A percentile compares a stretch with the other conserved stretches of the same genome.
phyloP scores from a whole-genome alignment of 306 rosid species.

The Glycyrrhiza uralensis region DNA sequence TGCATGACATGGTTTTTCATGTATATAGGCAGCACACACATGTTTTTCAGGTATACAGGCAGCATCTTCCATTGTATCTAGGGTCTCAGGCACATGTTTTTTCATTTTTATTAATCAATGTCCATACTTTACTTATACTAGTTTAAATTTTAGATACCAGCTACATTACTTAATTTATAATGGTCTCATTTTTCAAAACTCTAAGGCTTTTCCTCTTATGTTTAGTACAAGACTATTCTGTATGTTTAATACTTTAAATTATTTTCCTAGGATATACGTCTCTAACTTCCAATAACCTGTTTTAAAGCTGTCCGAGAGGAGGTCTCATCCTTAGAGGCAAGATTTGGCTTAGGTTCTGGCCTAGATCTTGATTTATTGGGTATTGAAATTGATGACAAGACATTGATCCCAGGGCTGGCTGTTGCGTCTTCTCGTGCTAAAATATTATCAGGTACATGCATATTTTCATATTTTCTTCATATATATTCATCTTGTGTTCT shows the following conservation, averaged over 20 bases:
- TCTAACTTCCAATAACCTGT: constrained; percentile 24
- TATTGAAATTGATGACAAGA: constrained; percentile 76
- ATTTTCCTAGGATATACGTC: neutral
- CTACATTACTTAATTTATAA: neutral
- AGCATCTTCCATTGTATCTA: constrained; percentile 6
- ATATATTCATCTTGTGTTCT: neutral
- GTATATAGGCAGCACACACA: neutral
- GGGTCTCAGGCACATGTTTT: neutral
- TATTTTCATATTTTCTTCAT: constrained; percentile 6
- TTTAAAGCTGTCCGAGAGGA: constrained; percentile 81
- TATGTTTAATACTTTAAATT: neutral
- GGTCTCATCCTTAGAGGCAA: constrained; percentile 49
- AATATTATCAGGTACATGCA: constrained; percentile 67
- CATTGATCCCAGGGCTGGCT: constrained; percentile 86
- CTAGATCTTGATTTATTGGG: constrained; percentile 91
- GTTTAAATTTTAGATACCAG: neutral
- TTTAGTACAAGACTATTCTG: neutral
- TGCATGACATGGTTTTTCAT: neutral
- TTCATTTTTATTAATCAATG: neutral
- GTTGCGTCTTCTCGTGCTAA: constrained; percentile 82
- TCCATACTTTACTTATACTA: neutral
- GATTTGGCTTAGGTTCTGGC: constrained; percentile 64
- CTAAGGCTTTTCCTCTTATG: neutral
- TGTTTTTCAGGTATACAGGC: constrained; percentile 48
- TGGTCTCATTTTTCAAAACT: neutral